Evolutionary conservation across 2,329 filamentous ascomycete genomes (phyloP), one percentile per base, ranked within the genome.

Genomic region (Claviceps sp.): DNA sequence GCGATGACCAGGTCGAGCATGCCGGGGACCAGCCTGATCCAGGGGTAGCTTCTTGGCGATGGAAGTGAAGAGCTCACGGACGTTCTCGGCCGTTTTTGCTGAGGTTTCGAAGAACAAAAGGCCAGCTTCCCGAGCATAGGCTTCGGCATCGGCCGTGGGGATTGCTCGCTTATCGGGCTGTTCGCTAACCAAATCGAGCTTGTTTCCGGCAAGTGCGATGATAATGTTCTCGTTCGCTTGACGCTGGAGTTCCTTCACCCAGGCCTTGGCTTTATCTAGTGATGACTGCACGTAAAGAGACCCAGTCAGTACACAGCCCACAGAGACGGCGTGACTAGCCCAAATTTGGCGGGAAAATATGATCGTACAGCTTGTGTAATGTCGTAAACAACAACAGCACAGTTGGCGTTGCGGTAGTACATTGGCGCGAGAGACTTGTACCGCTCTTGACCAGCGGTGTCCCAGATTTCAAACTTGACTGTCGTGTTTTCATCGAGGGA

Each of bases 151-250:
- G 59, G 85, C 85, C 22, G 86, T 85, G 55, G 83, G 67, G 55
- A 98, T 93, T 43, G 90, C 93, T 64, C 93, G 86, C 80, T 97
- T 97, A 68, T 96, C 91, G 47, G 91, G 91, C 66, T 88, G 86
- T 65, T 95, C 90, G 57, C 83, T 90, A 56, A 96, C 93, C 60
- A 98, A 75, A 78, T 98, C 93, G 64, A 95, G 77, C 74, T 98
- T 97, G 78, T 98, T 98, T 57, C 93, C 93, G 50, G 91, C 93
- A 44, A 98, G 82, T 46, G 93, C 93, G 64, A 98, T 98, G 70
- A 98, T 90, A 69, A 98, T 98, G 72, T 97, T 97, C 72, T 98
- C 93, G 75, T 97, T 98, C 56, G 94, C 93, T 73, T 98, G 93
- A 66, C 93, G 85, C 71, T 98, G 93, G 51, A 98, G 82, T 68